phyloP scores from a whole-genome alignment of 2,329 filamentous ascomycete genomes.

The Diplodia scrobiculata region DNA sequence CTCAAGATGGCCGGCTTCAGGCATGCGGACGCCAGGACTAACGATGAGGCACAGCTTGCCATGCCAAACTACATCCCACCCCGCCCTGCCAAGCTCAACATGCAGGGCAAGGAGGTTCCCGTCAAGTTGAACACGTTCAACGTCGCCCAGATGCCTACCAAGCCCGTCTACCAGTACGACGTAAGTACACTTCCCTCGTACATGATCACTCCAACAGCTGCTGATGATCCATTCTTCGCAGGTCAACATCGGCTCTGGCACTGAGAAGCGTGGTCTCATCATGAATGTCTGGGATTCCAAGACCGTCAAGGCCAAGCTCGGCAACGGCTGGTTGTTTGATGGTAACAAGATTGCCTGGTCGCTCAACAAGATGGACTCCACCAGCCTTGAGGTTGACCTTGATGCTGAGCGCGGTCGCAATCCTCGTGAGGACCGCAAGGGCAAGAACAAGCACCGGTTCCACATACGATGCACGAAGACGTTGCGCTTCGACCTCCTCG shows the following conservation, averaged over 20 bases:
- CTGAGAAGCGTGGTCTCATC: constrained; percentile 66
- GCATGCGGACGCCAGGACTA: not conserved
- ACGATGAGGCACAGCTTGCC: constrained; percentile 33
- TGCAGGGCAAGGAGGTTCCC: constrained; percentile 44
- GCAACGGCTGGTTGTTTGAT: constrained; percentile 71
- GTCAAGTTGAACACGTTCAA: constrained; percentile 72
- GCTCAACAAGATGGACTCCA: constrained; percentile 34
- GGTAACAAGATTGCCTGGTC: constrained; percentile 82
- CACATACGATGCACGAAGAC: constrained; percentile 65
- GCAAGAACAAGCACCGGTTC: constrained; percentile 60
- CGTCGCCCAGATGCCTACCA: constrained; percentile 62
- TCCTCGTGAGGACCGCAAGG: constrained; percentile 30
- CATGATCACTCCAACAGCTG: constrained; percentile 18
- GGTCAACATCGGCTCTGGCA: constrained; percentile 66
- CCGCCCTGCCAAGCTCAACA: constrained; percentile 45
- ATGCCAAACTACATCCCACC: constrained; percentile 38
- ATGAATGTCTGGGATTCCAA: constrained; percentile 75
- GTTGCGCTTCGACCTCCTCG: constrained; percentile 68
- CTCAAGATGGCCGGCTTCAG: not conserved
- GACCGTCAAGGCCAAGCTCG: constrained; percentile 59
- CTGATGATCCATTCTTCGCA: constrained; percentile 41
- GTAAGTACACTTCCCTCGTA: constrained; percentile 55
- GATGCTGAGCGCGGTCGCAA: constrained; percentile 62
- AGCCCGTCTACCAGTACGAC: constrained; percentile 79
- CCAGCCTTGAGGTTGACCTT: constrained; percentile 65